Conservation (phyloP, 2,329 filamentous ascomycete genomes). For the Septoria petroselini region DNA sequence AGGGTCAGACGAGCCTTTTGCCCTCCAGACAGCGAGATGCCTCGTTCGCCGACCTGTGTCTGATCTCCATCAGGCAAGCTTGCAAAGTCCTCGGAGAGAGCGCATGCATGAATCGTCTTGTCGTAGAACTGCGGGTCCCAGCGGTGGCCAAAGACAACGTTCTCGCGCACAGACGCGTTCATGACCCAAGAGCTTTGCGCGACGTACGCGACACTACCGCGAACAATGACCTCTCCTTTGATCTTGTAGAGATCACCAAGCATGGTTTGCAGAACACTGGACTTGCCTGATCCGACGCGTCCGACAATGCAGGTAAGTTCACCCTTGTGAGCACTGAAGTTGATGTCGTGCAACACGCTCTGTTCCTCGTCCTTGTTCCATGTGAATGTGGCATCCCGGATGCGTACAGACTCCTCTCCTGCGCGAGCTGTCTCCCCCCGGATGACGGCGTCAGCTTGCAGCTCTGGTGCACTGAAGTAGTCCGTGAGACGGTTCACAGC, state of each 20-base stretch:
- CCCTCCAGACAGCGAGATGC: conserved; percentile 91
- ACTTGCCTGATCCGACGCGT: conserved; percentile 91
- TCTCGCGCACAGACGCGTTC: conserved; percentile 95
- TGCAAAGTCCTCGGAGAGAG: conserved; percentile 83
- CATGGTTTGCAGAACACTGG: conserved; percentile 82
- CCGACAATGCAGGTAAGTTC: conserved; percentile 92
- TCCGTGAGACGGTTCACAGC: conserved; percentile 80
- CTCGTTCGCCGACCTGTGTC: conserved; percentile 93
- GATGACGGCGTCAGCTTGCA: conserved; percentile 79
- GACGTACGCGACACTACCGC: conserved; percentile 83
- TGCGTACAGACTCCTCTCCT: conserved; percentile 81
- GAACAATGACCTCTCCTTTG: conserved; percentile 75
- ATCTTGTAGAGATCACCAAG: conserved; percentile 91
- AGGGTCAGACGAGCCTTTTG: conserved; percentile 93
- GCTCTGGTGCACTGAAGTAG: conserved; percentile 82
- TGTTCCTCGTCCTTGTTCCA: conserved; percentile 80
- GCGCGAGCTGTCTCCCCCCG: conserved; percentile 65
- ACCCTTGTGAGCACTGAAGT: conserved; percentile 85
- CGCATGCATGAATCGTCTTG: conserved; percentile 85
- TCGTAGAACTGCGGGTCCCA: conserved; percentile 95
- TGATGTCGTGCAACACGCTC: conserved; percentile 73
- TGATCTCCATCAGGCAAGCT: conserved; percentile 93
- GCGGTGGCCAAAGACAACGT: conserved; percentile 92
- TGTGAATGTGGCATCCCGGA: conserved; percentile 84
- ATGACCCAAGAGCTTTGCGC: conserved; percentile 94